phyloP scores from a whole-genome alignment of 2,329 filamentous ascomycete genomes.

The Fusarium gaditjirri region DNA sequence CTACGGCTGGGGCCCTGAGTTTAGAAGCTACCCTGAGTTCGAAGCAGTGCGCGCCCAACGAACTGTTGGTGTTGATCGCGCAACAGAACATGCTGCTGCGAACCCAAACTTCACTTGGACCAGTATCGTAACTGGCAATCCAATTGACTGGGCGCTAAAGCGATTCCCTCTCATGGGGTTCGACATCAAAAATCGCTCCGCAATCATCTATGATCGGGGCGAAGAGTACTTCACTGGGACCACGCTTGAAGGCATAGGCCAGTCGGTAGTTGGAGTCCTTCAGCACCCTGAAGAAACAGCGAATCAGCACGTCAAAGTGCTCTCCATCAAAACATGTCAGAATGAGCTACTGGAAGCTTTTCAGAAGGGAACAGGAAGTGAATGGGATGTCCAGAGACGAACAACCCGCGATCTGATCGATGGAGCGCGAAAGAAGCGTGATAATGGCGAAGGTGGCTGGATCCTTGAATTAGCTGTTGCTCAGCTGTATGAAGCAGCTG shows the following conservation, averaged over 20 bases:
- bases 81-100: background rate
- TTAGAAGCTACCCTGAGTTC: conserved; percentile 26
- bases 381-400: conserved; percentile 6
- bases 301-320: conserved; percentile 16
- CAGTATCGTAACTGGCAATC: conserved; percentile 20
- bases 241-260: conserved; percentile 23
- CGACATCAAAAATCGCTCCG: background rate
- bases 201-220: conserved; percentile 23
- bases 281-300: conserved; percentile 18
- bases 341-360: conserved; percentile 22
- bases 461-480: conserved; percentile 25
- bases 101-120: conserved; percentile 30
- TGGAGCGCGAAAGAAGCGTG: conserved; percentile 10
- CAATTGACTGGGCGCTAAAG: conserved; percentile 31
- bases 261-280: conserved; percentile 27
- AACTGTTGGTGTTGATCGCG: conserved; percentile 2
- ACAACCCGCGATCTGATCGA: conserved; percentile 18
- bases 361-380: background rate
- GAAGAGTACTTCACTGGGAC: conserved; percentile 24
- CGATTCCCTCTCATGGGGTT: conserved; percentile 30
- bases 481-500: conserved; percentile 10
- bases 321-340: conserved; percentile 31
- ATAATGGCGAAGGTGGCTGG: conserved; percentile 14
- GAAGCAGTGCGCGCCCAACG: conserved; percentile 24
- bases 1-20: conserved; percentile 28